Conservation (phyloP, 2,329 filamentous ascomycete species). For the Geoglossum cookeanum region DNA sequence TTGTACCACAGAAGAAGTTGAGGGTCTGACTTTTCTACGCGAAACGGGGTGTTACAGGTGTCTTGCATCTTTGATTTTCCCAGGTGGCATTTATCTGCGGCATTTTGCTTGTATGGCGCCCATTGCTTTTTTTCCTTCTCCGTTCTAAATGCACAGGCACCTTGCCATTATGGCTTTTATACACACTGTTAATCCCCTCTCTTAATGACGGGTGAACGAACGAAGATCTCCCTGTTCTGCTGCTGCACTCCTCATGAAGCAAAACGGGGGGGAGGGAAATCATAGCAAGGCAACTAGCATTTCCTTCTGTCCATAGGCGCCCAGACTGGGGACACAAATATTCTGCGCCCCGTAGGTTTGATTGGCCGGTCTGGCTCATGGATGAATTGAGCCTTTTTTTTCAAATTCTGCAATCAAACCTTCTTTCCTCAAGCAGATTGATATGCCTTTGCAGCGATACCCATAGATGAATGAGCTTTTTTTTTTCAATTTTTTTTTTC, state of each 20-base stretch:
- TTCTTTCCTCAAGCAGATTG: background rate
- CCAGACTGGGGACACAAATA: background rate
- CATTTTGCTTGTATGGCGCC: background rate
- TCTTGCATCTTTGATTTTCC: background rate
- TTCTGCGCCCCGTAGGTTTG: background rate
- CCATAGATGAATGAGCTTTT: background rate
- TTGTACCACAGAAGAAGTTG: background rate
- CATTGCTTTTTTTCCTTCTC: background rate
- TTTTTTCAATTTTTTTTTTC: no score
- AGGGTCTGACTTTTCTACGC: background rate
- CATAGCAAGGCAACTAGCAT: background rate
- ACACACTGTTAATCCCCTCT: background rate
- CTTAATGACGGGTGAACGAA: background rate
- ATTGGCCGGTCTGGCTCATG: background rate
- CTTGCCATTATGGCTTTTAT: background rate
- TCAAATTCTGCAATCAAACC: background rate
- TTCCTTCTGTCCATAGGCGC: background rate
- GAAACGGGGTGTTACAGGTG: background rate
- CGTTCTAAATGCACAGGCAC: background rate
- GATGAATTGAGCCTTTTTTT: no score
- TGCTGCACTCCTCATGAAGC: background rate
- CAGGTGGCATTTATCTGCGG: background rate
- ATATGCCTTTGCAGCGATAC: background rate
- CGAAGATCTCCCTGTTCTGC: background rate
- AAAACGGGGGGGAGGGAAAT: background rate